Conservation (phyloP, 202 grass and related monocot species). For the Sporobolus alterniflorus region DNA sequence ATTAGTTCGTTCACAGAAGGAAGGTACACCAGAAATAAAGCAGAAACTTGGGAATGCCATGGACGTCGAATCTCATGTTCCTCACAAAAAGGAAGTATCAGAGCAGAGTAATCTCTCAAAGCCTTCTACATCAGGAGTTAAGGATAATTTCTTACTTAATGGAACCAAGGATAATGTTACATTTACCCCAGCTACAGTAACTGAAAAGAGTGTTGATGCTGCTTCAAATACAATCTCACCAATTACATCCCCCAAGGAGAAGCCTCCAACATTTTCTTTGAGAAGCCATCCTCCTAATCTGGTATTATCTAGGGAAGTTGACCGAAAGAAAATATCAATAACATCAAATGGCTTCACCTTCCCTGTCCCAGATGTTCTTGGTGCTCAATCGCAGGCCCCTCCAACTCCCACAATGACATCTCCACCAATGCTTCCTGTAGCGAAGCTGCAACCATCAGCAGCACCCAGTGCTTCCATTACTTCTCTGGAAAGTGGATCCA, state of each 20-base stretch:
- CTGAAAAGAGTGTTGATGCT: conserved; percentile 25
- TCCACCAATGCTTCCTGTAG: conserved; percentile 31
- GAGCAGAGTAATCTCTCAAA: conserved; percentile 11
- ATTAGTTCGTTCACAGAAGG: conserved; percentile 44
- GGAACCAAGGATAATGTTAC: conserved; percentile 12
- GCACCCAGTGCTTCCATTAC: conserved; percentile 21
- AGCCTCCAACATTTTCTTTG: conserved; percentile 15
- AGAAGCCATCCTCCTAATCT: conserved; percentile 37
- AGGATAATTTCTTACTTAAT: conserved; percentile 11
- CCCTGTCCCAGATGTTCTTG: conserved; percentile 26
- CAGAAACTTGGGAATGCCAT: conserved; percentile 20
- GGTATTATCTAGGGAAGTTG: conserved; percentile 36
- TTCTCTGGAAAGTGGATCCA: not conserved
- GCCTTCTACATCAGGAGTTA: conserved; percentile 18
- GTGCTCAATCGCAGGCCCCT: conserved; percentile 32
- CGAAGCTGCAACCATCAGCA: conserved; percentile 27
- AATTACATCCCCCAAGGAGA: conserved; percentile 24
- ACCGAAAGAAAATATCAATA: conserved; percentile 27
- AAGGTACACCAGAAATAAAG: conserved; percentile 28
- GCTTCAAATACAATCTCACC: conserved; percentile 12
- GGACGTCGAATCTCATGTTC: conserved; percentile 28
- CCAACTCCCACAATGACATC: conserved; percentile 54
- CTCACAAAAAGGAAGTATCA: conserved; percentile 25
- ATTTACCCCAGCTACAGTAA: not conserved
- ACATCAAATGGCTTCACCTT: conserved; percentile 53